Evolutionary conservation across 805 yeast genomes (phyloP), one percentile per base, ranked within the genome.

Genomic region (Candida maltosa): DNA sequence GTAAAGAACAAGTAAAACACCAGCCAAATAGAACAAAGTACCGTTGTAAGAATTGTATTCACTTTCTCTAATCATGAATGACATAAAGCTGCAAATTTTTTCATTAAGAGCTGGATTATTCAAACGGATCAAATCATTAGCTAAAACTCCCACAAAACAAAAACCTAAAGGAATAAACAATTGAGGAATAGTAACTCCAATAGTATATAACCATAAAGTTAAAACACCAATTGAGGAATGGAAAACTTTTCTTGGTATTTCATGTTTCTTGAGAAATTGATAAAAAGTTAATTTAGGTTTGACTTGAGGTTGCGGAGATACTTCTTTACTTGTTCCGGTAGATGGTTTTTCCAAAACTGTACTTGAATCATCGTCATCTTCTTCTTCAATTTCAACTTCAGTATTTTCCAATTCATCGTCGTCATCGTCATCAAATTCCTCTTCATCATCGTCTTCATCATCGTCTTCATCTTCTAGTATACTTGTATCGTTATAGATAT

Each of bases 151-250:
- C 0, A 67, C 59, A 40, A 88, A 78, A 11, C 81, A 72, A 4
- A 72, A 53, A 2, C 68, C 54, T 31, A 89, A 68, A 0, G 83
- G 84, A 15, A 70, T 60, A 8, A 81, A 74, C n/a, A 89, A 74
- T 41, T 75, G 71, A 5, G 58, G 53, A 14, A 74, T 73, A 40
- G 75, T 71, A 8, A 71, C 63, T 7, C 89, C 88, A 27, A 60
- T 52, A 0, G 83, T 71, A 56, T 88, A 91, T 22, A 87, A 62
- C 48, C 73, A 82, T 26, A 93, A 59, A 2, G 97, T 81, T 28
- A 89, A 47, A 44, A 88, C 73, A 1, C 97, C 98, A 32, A 89
- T 87, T 2, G 93, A 83, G 6, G 91, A 84, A 57, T 93, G 98
- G 40, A 93, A 77, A 3, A 75, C 62, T 58, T 93, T 93, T 51